Evolutionary conservation across 164 flowering plant species (phyloP), one percentile per base, ranked within the genome.

Genomic region (Buxus sempervirens): DNA sequence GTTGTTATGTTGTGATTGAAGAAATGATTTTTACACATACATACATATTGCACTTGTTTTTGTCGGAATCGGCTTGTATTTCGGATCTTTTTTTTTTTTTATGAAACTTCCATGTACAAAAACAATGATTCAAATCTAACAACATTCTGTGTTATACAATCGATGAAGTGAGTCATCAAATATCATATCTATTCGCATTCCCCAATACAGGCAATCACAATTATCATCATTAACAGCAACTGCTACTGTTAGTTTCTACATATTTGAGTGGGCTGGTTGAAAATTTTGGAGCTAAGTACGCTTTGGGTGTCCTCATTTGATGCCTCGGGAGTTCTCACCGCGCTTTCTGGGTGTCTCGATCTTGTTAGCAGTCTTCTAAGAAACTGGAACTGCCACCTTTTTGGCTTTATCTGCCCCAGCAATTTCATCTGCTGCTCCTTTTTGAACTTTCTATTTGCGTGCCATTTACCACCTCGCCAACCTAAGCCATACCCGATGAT

Each of bases 401-500:
- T 74, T 21, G 91, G 86, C 58, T 85, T 87, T 55, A 80, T 72
- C 73, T 76, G 82, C 25, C 84, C 89, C 5, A 86, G 72, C 67
- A 81, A 63, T 72, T 86, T 84, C 79, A 80, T 69, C 73, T 86
- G 86, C n/a, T n/a, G n/a, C 57, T 86, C 99, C 72, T 62, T 89
- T 72, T 79, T 84, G 73, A 85, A 87, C 74, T 85, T 79, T 71
- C 90, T 82, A 61, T 83, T 86, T 18, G 93, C 88, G n/a, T 80
- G 85, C 99, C 98, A 89, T 68, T 55, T 85, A 49, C 99, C 99
- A 64, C 99, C 95, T 75, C 93, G 81, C 97, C 97, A 95, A 18
- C 99, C 98, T 72, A 95, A 77, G 27, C 76, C 84, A 75, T 85
- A 88, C 71, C 99, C 99, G 19, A 90, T 58, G 62, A 90, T 62